A percentile compares a stretch with the other conserved stretches of the same genome.
phyloP scores from a whole-genome alignment of 2,329 filamentous ascomycete genomes.

The Rutstroemia sydowiana region DNA sequence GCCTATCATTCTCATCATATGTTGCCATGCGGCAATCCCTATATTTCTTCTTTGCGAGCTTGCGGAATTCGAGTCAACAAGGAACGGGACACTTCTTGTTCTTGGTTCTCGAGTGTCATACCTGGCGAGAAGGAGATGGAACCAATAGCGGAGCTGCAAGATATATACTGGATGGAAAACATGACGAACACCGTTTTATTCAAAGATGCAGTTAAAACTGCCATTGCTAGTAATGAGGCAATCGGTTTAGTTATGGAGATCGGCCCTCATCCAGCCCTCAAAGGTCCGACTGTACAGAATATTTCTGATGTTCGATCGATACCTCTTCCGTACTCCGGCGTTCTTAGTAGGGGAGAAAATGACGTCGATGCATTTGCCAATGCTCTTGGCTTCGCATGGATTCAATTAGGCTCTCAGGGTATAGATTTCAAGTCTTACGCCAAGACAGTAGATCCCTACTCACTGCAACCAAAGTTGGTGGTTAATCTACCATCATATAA shows the following conservation, averaged over 20 bases:
- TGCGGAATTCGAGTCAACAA: constrained; percentile 25
- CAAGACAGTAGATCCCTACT: neutral
- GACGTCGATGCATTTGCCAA: constrained; percentile 7
- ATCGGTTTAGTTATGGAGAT: constrained; percentile 19
- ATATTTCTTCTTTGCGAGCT: constrained; percentile 1
- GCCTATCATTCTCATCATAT: constrained; percentile 27
- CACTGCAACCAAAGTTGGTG: neutral
- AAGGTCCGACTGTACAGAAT: constrained; percentile 15
- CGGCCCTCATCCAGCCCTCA: constrained; percentile 21
- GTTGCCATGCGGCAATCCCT: constrained; percentile 14
- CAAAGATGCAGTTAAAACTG: constrained; percentile 30
- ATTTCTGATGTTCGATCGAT: constrained; percentile 8
- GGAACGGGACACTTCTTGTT: constrained; percentile 30
- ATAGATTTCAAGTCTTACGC: neutral
- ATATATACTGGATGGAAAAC: constrained; percentile 31
- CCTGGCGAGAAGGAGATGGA: constrained; percentile 10
- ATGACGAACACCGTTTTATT: constrained; percentile 37
- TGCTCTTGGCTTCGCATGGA: constrained; percentile 5
- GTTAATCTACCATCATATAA: constrained; percentile 8
- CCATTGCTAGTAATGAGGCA: constrained; percentile 6
- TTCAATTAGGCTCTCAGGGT: constrained; percentile 1
- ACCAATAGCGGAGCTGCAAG: no score
- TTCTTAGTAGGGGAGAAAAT: constrained; percentile 10
- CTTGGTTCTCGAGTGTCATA: constrained; percentile 30
- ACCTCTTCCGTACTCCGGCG: constrained; percentile 13